Conservation (phyloP, 306 rosid species). For the Corylus americana region DNA sequence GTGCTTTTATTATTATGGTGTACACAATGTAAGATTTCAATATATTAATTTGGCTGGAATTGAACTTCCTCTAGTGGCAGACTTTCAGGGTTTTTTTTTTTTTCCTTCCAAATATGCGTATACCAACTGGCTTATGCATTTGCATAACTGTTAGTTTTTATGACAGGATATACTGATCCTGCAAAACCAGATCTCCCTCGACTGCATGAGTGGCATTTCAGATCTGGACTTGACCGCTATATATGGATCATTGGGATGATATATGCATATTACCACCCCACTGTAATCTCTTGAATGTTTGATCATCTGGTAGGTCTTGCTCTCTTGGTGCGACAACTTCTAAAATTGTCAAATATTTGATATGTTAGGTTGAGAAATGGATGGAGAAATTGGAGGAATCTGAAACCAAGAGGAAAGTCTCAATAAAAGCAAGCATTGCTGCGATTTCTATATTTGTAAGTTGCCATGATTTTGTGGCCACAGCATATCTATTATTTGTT, state of each 20-base stretch:
- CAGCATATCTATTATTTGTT: slow-evolving; percentile 5
- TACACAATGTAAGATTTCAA: not conserved
- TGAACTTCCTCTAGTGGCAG: not conserved
- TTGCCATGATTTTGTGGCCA: slow-evolving; percentile 33
- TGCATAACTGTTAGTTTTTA: slow-evolving; percentile 24
- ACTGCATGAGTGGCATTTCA: slow-evolving; percentile 97
- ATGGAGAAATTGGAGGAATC: slow-evolving; percentile 96
- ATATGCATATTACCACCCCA: slow-evolving; percentile 94
- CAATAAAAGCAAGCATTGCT: slow-evolving; percentile 78
- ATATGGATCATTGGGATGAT: slow-evolving; percentile 98
- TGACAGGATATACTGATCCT: slow-evolving; percentile 93
- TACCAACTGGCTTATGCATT: slow-evolving; percentile 10
- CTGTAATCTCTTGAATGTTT: slow-evolving; percentile 53
- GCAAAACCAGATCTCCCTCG: slow-evolving; percentile 86
- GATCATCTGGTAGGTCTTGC: slow-evolving; percentile 29
- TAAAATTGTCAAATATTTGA: slow-evolving; percentile 24
- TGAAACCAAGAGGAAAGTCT: slow-evolving; percentile 75
- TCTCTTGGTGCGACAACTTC: slow-evolving; percentile 15
- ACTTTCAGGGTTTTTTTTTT: slow-evolving; percentile 26
- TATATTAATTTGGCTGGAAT: not conserved
- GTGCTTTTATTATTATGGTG: not conserved
- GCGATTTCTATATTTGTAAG: slow-evolving; percentile 72
- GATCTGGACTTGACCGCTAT: slow-evolving; percentile 99
- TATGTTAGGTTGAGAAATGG: slow-evolving; percentile 89
- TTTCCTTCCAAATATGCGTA: slow-evolving; percentile 13